Base-by-base conservation (phyloP, 2,329 filamentous ascomycete species). In the Coleophoma crateriformis region DNA sequence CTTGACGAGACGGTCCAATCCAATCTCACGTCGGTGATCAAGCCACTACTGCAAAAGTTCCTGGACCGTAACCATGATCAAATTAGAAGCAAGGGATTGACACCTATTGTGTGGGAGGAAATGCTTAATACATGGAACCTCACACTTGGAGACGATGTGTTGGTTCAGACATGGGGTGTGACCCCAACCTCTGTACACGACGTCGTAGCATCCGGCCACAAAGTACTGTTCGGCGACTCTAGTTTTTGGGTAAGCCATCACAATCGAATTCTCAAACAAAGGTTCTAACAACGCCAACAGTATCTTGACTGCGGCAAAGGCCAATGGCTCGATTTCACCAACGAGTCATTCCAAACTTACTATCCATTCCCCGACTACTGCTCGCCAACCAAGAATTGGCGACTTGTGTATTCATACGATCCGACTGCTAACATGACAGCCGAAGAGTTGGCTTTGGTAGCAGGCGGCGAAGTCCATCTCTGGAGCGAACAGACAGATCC, bases 91-190 rank as follows among this genome's bases (percentile, higher is more conserved):
- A 74, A 77, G 6, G 85, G 85, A 4, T 69, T 95, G 46, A 79
- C 77, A 5, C 88, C 90, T 0, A 72, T 95, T 19, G 87, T 91
- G 1, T 95, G 90, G 90, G 89, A 96, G 66, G 90, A 95, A 67
- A 90, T 94, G 76, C 73, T 89, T 1, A 72, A 87, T 10, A 75
- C 83, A 20, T 95, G 88, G 85, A 87, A 91, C 63, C 70, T 94
- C 42, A 87, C 79, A 0, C 70, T 95, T 6, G 82, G 82, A 2
- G 67, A 76, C 13, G 83, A 90, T 59, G 83, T 88, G 1, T 75
- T 95, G 12, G 77, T 95, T 5, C 90, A 44, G 27, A 44, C 41
- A 7, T 44, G 41, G 41, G 41, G 41, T 32, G 41, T 44, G 13
- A 44, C 41, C 12, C 20, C 22, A 8, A 44, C 20, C n/a, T 79